These are phyloP conservation scores for Colletotrichum tropicicola DNA, from an alignment of 2,329 filamentous ascomycete genomes.

Conservation along the genomic window DNA sequence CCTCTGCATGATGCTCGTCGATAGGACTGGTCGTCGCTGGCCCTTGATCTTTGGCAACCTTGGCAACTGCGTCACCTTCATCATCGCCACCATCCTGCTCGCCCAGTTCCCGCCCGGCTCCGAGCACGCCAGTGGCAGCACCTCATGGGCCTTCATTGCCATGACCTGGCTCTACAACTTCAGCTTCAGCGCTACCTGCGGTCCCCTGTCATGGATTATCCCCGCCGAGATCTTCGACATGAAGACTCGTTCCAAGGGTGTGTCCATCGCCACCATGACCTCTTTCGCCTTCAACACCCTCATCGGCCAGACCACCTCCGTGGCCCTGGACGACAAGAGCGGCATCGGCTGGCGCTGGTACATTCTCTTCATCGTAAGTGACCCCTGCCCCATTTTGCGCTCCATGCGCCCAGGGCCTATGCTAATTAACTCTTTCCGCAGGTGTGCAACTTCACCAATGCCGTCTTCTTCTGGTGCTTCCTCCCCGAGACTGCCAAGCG, in stretches of 20 bases:
- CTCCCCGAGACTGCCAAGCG: constrained; percentile 73
- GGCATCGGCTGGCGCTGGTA: constrained; percentile 58
- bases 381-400: not conserved
- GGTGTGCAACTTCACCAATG: constrained; percentile 68
- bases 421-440: not conserved
- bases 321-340: constrained; percentile 52
- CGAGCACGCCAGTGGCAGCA: constrained; percentile 46
- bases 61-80: constrained; percentile 76
- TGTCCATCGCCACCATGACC: constrained; percentile 77
- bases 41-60: constrained; percentile 78
- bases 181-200: constrained; percentile 76
- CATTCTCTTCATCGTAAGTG: constrained; percentile 50
- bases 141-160: constrained; percentile 77
- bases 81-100: constrained; percentile 67
- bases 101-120: constrained; percentile 67
- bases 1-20: constrained; percentile 74
- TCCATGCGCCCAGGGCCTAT: not conserved
- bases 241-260: constrained; percentile 77
- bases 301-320: constrained; percentile 75
- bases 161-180: constrained; percentile 85
- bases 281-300: constrained; percentile 81
- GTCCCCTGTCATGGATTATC: constrained; percentile 70
- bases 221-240: constrained; percentile 82
- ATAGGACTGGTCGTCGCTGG: constrained; percentile 75
- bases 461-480: constrained; percentile 66